Base-by-base conservation (phyloP, 169 alveolate species). In the Cryptosporidium ubiquitum region DNA sequence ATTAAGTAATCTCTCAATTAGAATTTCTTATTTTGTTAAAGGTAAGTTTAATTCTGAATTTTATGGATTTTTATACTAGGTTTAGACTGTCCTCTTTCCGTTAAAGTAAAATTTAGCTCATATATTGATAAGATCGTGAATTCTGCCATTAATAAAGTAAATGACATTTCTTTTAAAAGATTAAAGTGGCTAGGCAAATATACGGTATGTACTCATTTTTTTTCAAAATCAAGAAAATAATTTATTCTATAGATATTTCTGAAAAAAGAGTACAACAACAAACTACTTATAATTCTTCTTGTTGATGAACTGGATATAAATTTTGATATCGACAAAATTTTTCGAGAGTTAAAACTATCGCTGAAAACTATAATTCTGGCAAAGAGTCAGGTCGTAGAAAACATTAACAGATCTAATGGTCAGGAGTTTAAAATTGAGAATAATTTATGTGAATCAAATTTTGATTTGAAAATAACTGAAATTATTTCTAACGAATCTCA, bases 21-120 rank as follows among this genome's bases (percentile, higher is more conserved):
- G 84, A 26, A 33, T 42, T 35, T 49, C 84, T 20, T 33, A 70
- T 29, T 70, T 70, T 35, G 6, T 33, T 5, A 49, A 70, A 20
- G 84, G 84, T 55, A 70, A 70, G 64, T 70, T 70, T 12, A 7
- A 12, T 70, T 16, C 47, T 35, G 52, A 14, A 14, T 47, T 42
- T 35, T 42, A 1, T 31, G 42, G 14, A 29, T 26, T 37, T 64
- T 14, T 16, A 29, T 12, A 37, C 18, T 64, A n/a, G 3, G 51
- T 12, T 31, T 35, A 64, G 71, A 64, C 3, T 64, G 42, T 31
- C 71, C 71, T 35, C 10, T 18, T 47, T 2, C 31, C 31, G 10
- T 33, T n/a, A 70, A 1, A 20, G 0, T 55, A 14, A 2, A 16
- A 70, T 31, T 70, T 44, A 49, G 84, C 20, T 26, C 66, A 31